Evolutionary conservation across 768 basidiomycete species (phyloP), one percentile per base, ranked within the genome.

Genomic region (Pleurotus salmoneostramineus): DNA sequence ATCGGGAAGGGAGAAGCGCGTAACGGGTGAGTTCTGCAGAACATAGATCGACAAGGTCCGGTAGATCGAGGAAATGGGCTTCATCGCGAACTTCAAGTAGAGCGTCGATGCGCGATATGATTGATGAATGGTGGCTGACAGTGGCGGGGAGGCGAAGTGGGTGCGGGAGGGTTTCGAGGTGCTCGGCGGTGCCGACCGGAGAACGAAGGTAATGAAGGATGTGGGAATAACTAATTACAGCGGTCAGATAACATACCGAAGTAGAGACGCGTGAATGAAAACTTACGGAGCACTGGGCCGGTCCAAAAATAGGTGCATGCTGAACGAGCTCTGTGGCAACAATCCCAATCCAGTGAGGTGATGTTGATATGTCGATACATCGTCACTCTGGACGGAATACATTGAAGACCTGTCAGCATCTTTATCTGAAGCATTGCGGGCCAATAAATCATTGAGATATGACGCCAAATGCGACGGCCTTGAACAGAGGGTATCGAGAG

Each of bases 61-160:
- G 78, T 54, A 93, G 83, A 31, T 82, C 84, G n/a, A 93, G 82
- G 65, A 84, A 91, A 43, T 75, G 74, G 1, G 91, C 88, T 66
- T 94, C 91, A 61, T 93, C 90, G 8, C 90, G 83, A 21, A 93
- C 81, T 60, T 91, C 88, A 45, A 90, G 77, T 21, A 93, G 78
- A 1, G 73, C 74, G 55, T 91, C 91, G 15, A 91, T 73, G 7
- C 83, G 82, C 2, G 76, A 65, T 14, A 70, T 72, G 5, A 76
- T 76, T 27, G 71, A 70, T 34, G 52, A 40, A 14, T 21, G 52
- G 27, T 55, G 43, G 27, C 14, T 2, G 36, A 15, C 27, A n/a
- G 40, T 43, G 21, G 40, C n/a, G 4, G 52, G 40, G 17, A 82
- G 77, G 58, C 82, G 83, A 1, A 82, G 77, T 4, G 80, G 77